These are phyloP conservation scores for Sergeia podlipaevii DNA, from an alignment of 208 protist genomes.

Conservation along the genomic window DNA sequence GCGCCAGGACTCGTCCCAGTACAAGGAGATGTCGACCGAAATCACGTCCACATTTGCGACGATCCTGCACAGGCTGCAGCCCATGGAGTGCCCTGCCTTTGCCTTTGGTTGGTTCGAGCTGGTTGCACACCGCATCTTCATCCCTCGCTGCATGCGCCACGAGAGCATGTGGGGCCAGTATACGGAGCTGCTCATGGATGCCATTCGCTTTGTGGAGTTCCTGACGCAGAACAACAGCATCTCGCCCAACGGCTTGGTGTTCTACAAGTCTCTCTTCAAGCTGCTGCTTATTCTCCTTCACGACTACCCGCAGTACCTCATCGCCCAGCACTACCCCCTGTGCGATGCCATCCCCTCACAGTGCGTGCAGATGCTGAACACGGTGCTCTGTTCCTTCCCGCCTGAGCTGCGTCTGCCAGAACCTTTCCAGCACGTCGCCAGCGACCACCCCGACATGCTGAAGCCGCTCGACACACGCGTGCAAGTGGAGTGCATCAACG, in stretches of 20 bases:
- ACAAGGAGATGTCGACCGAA: conserved; percentile 44
- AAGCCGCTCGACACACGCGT: conserved; percentile 74
- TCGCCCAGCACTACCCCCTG: conserved; percentile 96
- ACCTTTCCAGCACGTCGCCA: conserved; percentile 77
- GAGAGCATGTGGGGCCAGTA: conserved; percentile 51
- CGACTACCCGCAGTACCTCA: conserved; percentile 99
- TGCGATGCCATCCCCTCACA: conserved; percentile 94
- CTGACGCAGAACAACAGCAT: conserved; percentile 56
- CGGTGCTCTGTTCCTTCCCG: conserved; percentile 97
- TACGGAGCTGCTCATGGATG: conserved; percentile 61
- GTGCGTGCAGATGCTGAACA: conserved; percentile 98
- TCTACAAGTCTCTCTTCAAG: conserved; percentile 90
- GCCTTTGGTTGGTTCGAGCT: conserved; percentile 99
- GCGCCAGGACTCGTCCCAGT: conserved; percentile 37
- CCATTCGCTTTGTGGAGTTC: conserved; percentile 74
- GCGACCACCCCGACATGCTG: conserved; percentile 90
- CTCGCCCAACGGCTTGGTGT: conserved; percentile 68
- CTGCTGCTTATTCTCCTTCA: conserved; percentile 97
- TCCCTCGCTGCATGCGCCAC: conserved; percentile 94
- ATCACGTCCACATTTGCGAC: conserved; percentile 89
- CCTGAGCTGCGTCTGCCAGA: conserved; percentile 95
- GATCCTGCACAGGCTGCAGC: conserved; percentile 87
- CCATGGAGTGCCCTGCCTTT: conserved; percentile 95
- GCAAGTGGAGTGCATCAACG: conserved; percentile 84
- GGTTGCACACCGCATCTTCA: conserved; percentile 95